Evolutionary conservation across 1,139 yeast genomes (phyloP).

Genomic region (Magnusiomyces starmeri): DNA sequence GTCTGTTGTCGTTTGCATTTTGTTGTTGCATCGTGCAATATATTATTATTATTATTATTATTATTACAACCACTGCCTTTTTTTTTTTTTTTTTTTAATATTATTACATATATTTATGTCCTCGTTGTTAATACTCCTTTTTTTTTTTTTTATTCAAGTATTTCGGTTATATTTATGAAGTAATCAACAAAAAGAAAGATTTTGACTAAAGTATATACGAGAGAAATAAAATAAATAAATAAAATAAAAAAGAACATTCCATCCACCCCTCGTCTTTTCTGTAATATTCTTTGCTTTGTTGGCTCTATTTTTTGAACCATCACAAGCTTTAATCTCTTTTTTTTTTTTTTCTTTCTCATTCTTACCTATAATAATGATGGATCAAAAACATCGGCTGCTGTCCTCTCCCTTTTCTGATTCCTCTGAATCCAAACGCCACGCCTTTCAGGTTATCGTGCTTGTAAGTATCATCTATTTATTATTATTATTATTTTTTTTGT

Average conservation of each 20-base stretch:
- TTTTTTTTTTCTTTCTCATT: background rate
- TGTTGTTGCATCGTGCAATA: background rate
- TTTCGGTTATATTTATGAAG: too few species aligned
- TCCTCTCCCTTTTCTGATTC: too few species aligned
- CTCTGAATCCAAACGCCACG: background rate
- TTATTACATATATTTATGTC: background rate
- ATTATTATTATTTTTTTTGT: too few species aligned
- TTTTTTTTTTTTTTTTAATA: background rate
- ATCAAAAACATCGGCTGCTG: too few species aligned
- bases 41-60: background rate
- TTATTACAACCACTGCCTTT: background rate
- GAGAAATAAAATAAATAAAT: background rate
- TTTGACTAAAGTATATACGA: too few species aligned
- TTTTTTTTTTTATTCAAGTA: too few species aligned
- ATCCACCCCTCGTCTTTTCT: background rate
- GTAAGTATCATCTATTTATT: constrained; percentile 6
- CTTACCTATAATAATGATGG: background rate
- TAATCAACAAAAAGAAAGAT: too few species aligned
- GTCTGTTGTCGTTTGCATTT: background rate
- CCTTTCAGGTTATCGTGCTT: constrained; percentile 15
- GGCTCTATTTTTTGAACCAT: background rate
- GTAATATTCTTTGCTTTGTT: background rate
- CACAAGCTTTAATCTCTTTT: background rate
- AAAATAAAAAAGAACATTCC: background rate
- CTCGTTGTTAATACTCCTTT: background rate